Evolutionary conservation across 2,329 filamentous ascomycete species (phyloP), one percentile per base, ranked within the genome.

Genomic region (Fusarium nisikadoi): DNA sequence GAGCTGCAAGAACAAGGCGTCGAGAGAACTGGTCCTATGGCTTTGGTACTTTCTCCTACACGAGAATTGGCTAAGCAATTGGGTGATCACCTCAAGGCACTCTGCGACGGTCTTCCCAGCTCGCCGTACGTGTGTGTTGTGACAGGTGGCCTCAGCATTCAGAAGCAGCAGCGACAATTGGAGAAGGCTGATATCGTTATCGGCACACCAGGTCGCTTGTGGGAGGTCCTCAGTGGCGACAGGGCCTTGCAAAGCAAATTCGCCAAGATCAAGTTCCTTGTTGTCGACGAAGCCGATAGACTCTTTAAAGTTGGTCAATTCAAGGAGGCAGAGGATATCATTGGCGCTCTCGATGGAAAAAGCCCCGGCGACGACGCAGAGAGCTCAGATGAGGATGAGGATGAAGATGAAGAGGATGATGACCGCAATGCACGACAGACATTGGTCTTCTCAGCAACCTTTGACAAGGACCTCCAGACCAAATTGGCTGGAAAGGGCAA

Each of bases 401-500:
- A 86, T 6, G 83, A 84, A 5, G 83, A 85, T 2, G 83, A 86
- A 14, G 81, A 84, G 0, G 76, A 81, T 16, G 79, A 84, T 45
- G 78, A 88, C 20, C 20, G 41, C 2, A 71, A 12, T 27, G 41
- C 46, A 41, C 86, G 95, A 43, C 96, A 99, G 79, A 98, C 95
- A 0, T 88, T 99, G 0, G 94, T 99, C 25, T 99, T 99, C 81
- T 98, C 96, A 0, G 96, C 96, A 0, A 99, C 96, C 0, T 97
- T 99, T 81, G 93, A 97, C 79, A 95, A 95, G 78, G 91, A 92
- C 2, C 84, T 99, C 35, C 95, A 98, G 79, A 93, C 95, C 75
- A 98, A 98, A 80, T 87, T 99, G 17, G 90, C 93, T 3, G 93
- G 94, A 31, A 97, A 94, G 80, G 86, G 88, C 25, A 90, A 89